phyloP scores from a whole-genome alignment of 768 basidiomycete genomes.

The Arthromyces matolae region DNA sequence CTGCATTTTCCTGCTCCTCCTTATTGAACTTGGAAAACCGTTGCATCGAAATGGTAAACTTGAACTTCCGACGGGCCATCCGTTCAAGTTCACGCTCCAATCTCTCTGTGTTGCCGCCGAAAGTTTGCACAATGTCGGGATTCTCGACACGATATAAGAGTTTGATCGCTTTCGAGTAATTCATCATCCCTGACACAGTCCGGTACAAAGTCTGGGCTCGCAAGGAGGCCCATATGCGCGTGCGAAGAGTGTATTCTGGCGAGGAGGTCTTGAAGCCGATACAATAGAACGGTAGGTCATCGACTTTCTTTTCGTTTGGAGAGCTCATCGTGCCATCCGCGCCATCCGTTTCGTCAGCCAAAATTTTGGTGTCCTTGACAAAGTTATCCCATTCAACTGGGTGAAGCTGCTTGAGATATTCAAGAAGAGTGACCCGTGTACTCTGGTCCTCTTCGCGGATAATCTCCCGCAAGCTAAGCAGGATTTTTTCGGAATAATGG shows the following conservation, averaged over 20 bases:
- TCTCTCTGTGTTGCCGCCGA: slow-evolving; percentile 94
- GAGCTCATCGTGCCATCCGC: slow-evolving; percentile 50
- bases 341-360: slow-evolving; percentile 81
- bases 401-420: slow-evolving; percentile 97
- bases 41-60: slow-evolving; percentile 98
- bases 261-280: slow-evolving; percentile 99
- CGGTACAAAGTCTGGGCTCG: slow-evolving; percentile 98
- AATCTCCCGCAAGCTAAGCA: slow-evolving; percentile 94
- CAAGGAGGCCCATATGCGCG: slow-evolving; percentile 98
- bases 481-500: slow-evolving; percentile 98
- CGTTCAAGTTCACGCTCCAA: slow-evolving; percentile 94
- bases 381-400: slow-evolving; percentile 99
- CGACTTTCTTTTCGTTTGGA: slow-evolving; percentile 81
- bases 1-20: slow-evolving; percentile 97
- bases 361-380: slow-evolving; percentile 98
- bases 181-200: slow-evolving; percentile 99
- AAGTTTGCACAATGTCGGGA: slow-evolving; percentile 93
- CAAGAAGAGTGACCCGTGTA: slow-evolving; percentile 93
- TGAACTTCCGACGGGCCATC: slow-evolving; percentile 98
- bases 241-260: slow-evolving; percentile 97
- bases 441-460: slow-evolving; percentile 97
- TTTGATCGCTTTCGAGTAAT: slow-evolving; percentile 99
- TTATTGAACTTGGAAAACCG: slow-evolving; percentile 99
- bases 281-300: slow-evolving; percentile 98
- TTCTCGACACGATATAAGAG: slow-evolving; percentile 98